Conservation (phyloP, 2,329 filamentous ascomycete species). For the Pseudogymnoascus sp. region DNA sequence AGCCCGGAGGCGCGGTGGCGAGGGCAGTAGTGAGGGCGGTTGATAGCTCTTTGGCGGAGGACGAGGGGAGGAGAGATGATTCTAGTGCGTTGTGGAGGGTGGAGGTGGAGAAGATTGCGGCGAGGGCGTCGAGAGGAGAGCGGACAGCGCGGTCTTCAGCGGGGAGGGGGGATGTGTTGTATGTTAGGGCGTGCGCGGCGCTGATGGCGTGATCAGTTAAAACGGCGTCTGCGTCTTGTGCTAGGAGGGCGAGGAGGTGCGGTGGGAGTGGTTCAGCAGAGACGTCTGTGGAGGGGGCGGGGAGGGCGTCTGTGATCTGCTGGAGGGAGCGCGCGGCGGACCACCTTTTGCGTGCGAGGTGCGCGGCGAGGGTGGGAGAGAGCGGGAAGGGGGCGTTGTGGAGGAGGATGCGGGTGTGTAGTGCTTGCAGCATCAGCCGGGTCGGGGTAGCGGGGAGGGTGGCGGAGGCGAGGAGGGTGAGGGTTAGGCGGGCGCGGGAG, state of each 20-base stretch:
- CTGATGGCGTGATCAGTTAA: constrained; percentile 65
- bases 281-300: constrained; percentile 29
- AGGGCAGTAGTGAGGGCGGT: constrained; percentile 49
- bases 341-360: constrained; percentile 71
- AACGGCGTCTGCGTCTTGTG: constrained; percentile 74
- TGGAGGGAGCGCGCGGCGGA: constrained; percentile 65
- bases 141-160: constrained; percentile 73
- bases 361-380: constrained; percentile 62
- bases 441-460: constrained; percentile 77
- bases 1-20: constrained; percentile 67
- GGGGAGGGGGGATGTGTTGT: constrained; percentile 63
- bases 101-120: constrained; percentile 81
- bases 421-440: constrained; percentile 80
- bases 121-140: constrained; percentile 80
- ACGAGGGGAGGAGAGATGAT: constrained; percentile 39
- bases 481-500: constrained; percentile 73
- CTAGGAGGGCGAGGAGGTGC: constrained; percentile 66
- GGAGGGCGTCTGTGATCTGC: constrained; percentile 34
- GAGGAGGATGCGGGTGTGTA: constrained; percentile 82
- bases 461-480: constrained; percentile 80
- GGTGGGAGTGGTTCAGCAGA: constrained; percentile 58
- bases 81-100: constrained; percentile 62
- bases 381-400: constrained; percentile 57
- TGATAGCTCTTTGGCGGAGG: constrained; percentile 33
- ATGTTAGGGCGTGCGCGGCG: constrained; percentile 81